phyloP scores from a whole-genome alignment of 139 green algal genomes.

The Coelastrella sp. region DNA sequence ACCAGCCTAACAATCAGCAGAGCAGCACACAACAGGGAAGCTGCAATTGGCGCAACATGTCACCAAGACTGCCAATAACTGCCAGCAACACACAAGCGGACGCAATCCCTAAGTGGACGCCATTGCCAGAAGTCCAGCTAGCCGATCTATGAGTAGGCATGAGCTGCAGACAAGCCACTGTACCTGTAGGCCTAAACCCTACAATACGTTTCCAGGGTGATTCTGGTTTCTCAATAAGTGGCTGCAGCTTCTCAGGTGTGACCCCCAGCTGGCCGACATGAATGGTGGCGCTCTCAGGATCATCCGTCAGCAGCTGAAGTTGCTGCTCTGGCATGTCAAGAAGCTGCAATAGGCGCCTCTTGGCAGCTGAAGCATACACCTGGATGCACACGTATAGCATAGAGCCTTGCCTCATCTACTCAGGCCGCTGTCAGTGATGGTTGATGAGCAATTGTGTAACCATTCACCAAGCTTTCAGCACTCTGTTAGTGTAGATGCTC shows the following conservation, averaged over 20 bases:
- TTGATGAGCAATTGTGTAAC: too few relatives aligned
- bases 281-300: neutral
- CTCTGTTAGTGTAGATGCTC: too few relatives aligned
- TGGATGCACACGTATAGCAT: too few relatives aligned
- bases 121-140: too few relatives aligned
- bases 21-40: neutral
- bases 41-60: neutral
- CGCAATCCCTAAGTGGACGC: too few relatives aligned
- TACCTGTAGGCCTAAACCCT: conserved; percentile 71
- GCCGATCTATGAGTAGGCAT: too few relatives aligned
- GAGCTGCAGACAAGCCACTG: too few relatives aligned
- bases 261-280: conserved; percentile 10
- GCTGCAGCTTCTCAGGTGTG: conserved; percentile 25
- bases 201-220: conserved; percentile 61
- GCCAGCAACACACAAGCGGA: too few relatives aligned
- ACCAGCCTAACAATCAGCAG: conserved; percentile 66
- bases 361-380: conserved; percentile 55
- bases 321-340: conserved; percentile 67
- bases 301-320: conserved; percentile 61
- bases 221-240: conserved; percentile 18
- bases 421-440: too few relatives aligned
- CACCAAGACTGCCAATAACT: neutral
- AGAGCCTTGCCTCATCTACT: too few relatives aligned
- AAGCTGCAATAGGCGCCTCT: conserved; percentile 69
- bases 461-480: too few relatives aligned